Evolutionary conservation across 805 yeast species (phyloP), one percentile per base, ranked within the genome.

Genomic region (Starmera amethionina): DNA sequence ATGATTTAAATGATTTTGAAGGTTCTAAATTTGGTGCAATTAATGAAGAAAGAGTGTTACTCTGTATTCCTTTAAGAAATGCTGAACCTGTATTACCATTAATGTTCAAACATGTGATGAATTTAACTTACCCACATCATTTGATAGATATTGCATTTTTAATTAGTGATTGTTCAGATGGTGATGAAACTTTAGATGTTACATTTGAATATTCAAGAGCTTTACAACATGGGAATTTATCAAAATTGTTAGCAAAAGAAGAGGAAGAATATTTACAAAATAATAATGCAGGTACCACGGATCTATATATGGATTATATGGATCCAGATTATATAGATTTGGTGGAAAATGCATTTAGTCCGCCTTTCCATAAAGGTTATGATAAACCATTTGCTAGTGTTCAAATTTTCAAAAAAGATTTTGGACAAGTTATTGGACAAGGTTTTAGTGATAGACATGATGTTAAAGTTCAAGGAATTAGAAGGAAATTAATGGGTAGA

Each of bases 101-200:
- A 67, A 86, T 88, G 70, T 85, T 87, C 63, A 79, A 80, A 52
- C 84, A 86, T 60, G 64, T 86, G 60, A 83, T 82, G 90, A 85
- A 86, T 58, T 65, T 86, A 60, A 84, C 94, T 1, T 86, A 86
- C 56, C 87, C 84, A 41, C 96, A 87, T 56, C 70, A 74, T 19
- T 63, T 84, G 46, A 80, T 86, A 40, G 95, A 86, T 61, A 67
- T 84, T 44, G 89, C 88, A 14, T 84, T 84, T 52, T 65, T 84
- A 52, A 89, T 84, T 3, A 77, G 86, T 45, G 95, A 84, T 60
- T 83, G 93, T 52, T 76, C 88, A 2, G 70, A 67, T 30, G 72
- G 61, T 35, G 93, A 83, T 51, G 65, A 65, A 22, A 83, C 93
- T 1, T 58, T 82, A 47, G 82, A 79, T 43, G 71, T 79, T 1